phyloP scores from a whole-genome alignment of 768 basidiomycete genomes.

The Lactarius akahatsu region DNA sequence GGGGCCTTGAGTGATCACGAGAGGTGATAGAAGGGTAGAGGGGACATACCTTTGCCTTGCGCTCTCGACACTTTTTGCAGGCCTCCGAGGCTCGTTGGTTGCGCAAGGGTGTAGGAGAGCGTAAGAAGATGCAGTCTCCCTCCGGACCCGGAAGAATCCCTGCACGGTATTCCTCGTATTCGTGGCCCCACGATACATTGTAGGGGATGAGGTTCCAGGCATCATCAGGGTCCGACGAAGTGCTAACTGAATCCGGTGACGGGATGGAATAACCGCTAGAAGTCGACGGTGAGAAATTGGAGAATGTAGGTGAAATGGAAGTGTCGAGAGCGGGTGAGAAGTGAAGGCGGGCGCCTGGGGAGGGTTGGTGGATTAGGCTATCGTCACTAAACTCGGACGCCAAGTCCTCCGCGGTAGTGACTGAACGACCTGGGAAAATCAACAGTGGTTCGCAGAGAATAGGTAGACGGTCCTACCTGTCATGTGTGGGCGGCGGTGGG shows the following conservation, averaged over 20 bases:
- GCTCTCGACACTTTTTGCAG: constrained; percentile 41
- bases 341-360: constrained; percentile 20
- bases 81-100: constrained; percentile 40
- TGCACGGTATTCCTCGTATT: constrained; percentile 36
- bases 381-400: constrained; percentile 17
- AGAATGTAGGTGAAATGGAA: constrained; percentile 27
- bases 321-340: constrained; percentile 25
- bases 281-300: constrained; percentile 27
- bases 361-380: constrained; percentile 15
- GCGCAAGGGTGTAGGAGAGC: constrained; percentile 42
- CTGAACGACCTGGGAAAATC: not conserved
- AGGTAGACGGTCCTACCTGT: not conserved
- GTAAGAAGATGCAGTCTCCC: constrained; percentile 40
- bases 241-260: constrained; percentile 18
- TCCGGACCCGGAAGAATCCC: constrained; percentile 42
- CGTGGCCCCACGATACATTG: constrained; percentile 41
- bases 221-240: constrained; percentile 31
- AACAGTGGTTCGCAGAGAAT: not conserved
- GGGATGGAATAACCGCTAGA: constrained; percentile 26
- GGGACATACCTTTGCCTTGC: constrained; percentile 41
- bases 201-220: constrained; percentile 43
- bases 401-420: constrained; percentile 11
- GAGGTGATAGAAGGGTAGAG: not conserved
- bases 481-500: constrained; percentile 13
- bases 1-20: constrained; percentile 7